phyloP scores from a whole-genome alignment of 1,139 yeast species.

The Candida freyschussii region DNA sequence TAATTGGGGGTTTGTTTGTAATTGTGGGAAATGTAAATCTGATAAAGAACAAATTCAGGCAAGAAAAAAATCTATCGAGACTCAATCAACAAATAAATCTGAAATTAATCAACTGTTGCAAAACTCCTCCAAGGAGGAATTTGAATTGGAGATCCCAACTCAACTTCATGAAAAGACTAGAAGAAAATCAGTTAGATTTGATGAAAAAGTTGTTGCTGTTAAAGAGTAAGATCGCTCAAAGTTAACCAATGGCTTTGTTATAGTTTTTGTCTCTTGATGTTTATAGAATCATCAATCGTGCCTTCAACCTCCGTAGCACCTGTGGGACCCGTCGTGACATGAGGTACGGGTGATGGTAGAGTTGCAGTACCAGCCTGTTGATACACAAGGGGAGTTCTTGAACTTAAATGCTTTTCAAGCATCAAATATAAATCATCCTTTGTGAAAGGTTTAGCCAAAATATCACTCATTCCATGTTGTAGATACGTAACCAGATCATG shows the following conservation, averaged over 20 bases:
- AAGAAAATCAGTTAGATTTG: slow-evolving; percentile 71
- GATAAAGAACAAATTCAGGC: slow-evolving; percentile 35
- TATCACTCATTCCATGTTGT: slow-evolving; percentile 89
- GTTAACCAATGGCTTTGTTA: too few relatives aligned
- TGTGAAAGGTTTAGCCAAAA: slow-evolving; percentile 87
- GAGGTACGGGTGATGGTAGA: too few relatives aligned
- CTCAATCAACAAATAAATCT: slow-evolving; percentile 29
- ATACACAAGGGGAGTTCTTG: slow-evolving; percentile 32
- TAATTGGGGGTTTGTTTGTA: slow-evolving; percentile 84
- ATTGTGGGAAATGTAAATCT: slow-evolving; percentile 58
- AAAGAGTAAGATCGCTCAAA: too few relatives aligned
- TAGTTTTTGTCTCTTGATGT: slow-evolving; percentile 10
- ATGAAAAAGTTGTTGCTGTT: slow-evolving; percentile 52
- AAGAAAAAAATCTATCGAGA: slow-evolving; percentile 22
- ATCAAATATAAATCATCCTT: slow-evolving; percentile 76
- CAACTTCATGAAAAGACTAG: slow-evolving; percentile 39
- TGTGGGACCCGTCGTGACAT: too few relatives aligned
- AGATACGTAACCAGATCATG: slow-evolving; percentile 75
- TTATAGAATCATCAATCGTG: slow-evolving; percentile 25
- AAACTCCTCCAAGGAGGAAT: slow-evolving; percentile 38
- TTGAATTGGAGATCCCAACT: slow-evolving; percentile 45
- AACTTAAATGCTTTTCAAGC: slow-evolving; percentile 58
- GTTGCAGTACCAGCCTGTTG: slow-evolving; percentile 17
- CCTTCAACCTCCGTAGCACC: too few relatives aligned
- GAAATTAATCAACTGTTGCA: slow-evolving; percentile 47